A percentile compares a stretch with the other conserved stretches of the same genome.
Evolutionary conservation across 1,284 basidiomycete genomes (phyloP).

Genomic region (Irpex sp.): DNA sequence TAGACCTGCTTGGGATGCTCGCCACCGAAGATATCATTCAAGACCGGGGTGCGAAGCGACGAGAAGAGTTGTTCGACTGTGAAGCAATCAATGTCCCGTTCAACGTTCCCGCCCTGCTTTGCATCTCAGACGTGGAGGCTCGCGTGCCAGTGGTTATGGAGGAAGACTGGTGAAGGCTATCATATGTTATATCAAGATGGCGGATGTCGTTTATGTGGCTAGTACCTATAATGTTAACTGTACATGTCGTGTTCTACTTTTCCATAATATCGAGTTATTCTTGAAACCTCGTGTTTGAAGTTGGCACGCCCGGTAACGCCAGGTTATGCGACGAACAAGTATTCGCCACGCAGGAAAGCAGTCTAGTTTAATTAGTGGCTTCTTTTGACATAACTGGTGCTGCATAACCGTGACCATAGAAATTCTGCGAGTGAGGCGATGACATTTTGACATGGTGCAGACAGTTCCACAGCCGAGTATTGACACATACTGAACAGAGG

Average conservation of each 20-base stretch:
- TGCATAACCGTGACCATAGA: too few relatives aligned
- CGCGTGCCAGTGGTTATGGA: not conserved
- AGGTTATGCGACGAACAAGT: too few relatives aligned
- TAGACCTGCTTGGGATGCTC: slow-evolving; percentile 64
- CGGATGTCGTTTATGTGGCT: not conserved
- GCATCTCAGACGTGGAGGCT: not conserved
- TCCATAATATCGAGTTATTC: too few relatives aligned
- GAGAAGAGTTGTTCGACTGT: slow-evolving; percentile 20
- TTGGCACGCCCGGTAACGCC: too few relatives aligned
- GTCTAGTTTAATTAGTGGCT: too few relatives aligned
- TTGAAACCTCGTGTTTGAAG: too few relatives aligned
- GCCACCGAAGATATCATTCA: slow-evolving; percentile 40
- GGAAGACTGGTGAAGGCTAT: not conserved
- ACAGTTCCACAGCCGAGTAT: too few relatives aligned
- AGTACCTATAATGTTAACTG: not conserved
- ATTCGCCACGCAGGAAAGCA: too few relatives aligned
- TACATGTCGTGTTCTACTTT: not conserved
- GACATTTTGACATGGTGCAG: too few relatives aligned
- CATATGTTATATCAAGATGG: not conserved
- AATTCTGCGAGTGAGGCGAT: too few relatives aligned
- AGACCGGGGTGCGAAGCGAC: slow-evolving; percentile 29
- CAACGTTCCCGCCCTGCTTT: slow-evolving; percentile 5
- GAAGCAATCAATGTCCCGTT: not conserved
- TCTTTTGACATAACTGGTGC: too few relatives aligned
- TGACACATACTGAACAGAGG: too few relatives aligned